Conservation (phyloP, 169 alveolate genomes). For the Cryptosporidium xiaoi region DNA sequence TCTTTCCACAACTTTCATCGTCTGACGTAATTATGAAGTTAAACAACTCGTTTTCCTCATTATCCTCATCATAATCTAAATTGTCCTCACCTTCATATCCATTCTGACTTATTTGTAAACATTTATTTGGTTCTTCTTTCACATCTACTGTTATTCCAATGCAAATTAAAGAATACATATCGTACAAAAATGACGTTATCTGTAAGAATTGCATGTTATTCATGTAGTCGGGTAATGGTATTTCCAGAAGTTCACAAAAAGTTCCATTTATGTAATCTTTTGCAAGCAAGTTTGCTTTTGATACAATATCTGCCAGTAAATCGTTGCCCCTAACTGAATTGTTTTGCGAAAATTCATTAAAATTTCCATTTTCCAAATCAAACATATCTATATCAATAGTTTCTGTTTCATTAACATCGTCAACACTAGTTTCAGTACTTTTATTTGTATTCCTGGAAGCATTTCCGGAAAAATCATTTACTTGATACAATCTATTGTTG, state of each 20-base stretch:
- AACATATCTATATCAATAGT: slow-evolving; percentile 20
- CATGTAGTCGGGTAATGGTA: slow-evolving; percentile 41
- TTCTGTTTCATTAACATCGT: background rate
- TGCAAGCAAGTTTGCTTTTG: slow-evolving; percentile 27
- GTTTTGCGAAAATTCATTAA: slow-evolving; percentile 12
- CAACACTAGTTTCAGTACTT: background rate
- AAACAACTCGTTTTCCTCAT: slow-evolving; percentile 7
- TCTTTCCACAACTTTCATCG: slow-evolving; percentile 7
- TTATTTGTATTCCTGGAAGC: background rate
- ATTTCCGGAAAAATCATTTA: background rate
- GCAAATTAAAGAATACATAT: slow-evolving; percentile 28
- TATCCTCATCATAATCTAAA: slow-evolving; percentile 4
- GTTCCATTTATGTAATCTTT: slow-evolving; percentile 59
- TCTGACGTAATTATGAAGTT: slow-evolving; percentile 44
- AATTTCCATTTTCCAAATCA: slow-evolving; percentile 46
- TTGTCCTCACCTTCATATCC: background rate
- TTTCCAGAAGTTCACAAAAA: slow-evolving; percentile 45
- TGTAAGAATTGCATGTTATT: slow-evolving; percentile 55
- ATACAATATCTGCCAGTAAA: background rate
- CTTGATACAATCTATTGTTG: background rate
- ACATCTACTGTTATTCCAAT: slow-evolving; percentile 66
- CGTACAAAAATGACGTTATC: slow-evolving; percentile 35
- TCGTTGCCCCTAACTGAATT: slow-evolving; percentile 4
- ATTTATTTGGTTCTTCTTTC: slow-evolving; percentile 26
- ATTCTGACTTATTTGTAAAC: background rate